A percentile compares a stretch with the other conserved stretches of the same genome.
Conservation (phyloP, 768 basidiomycete species). For the Imleria badia region DNA sequence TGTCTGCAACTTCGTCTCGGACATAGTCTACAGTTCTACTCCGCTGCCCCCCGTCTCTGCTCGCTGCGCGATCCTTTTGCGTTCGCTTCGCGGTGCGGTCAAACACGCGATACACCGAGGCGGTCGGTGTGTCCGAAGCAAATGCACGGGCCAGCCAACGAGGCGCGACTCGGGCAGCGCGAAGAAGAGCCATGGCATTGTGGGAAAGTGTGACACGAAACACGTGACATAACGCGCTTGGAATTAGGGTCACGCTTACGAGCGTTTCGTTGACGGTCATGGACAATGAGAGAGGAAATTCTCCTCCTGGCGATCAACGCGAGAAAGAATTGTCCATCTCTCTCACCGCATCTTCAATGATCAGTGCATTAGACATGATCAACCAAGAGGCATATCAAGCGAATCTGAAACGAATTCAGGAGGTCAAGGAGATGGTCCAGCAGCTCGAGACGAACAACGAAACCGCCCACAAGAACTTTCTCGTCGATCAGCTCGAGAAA, state of each 20-base stretch:
- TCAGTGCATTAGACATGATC: slow-evolving; percentile 22
- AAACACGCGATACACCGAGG: slow-evolving; percentile 74
- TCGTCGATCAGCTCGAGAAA: slow-evolving; percentile 34
- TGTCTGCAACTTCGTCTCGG: slow-evolving; percentile 84
- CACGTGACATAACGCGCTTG: slow-evolving; percentile 13
- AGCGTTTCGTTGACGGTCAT: slow-evolving; percentile 12
- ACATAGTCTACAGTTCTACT: slow-evolving; percentile 90
- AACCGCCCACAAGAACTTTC: slow-evolving; percentile 36
- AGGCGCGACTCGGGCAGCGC: neutral
- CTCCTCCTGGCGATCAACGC: slow-evolving; percentile 8
- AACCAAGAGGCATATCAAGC: slow-evolving; percentile 22
- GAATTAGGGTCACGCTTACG: neutral
- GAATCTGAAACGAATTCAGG: slow-evolving; percentile 26
- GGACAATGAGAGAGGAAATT: slow-evolving; percentile 7
- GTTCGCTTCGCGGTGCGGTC: slow-evolving; percentile 75
- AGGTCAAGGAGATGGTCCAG: slow-evolving; percentile 29
- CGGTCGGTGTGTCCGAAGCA: slow-evolving; percentile 47
- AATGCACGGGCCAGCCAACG: slow-evolving; percentile 37
- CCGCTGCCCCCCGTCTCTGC: slow-evolving; percentile 50
- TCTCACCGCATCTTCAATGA: slow-evolving; percentile 25
- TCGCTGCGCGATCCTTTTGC: slow-evolving; percentile 76
- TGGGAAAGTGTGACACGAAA: slow-evolving; percentile 19
- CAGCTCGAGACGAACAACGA: slow-evolving; percentile 42
- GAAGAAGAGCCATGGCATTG: slow-evolving; percentile 12
- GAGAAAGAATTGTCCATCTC: slow-evolving; percentile 14